Evolutionary conservation across 805 yeast species (phyloP).

Genomic region (Pachysolen tannophilus): DNA sequence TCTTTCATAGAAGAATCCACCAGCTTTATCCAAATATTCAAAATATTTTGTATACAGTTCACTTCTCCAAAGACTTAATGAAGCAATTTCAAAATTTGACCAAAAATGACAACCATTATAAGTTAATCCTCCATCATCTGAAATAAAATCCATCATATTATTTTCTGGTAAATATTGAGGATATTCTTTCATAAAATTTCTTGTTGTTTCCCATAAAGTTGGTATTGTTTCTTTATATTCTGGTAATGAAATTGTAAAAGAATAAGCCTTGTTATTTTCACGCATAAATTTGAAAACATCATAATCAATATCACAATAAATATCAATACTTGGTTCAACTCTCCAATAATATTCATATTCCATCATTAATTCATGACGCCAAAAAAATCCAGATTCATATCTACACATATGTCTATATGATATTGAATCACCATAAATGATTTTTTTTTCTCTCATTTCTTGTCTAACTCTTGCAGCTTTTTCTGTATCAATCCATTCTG

Average conservation of each 20-base stretch:
- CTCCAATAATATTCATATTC: constrained; percentile 93
- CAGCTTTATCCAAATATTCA: constrained; percentile 65
- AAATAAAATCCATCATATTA: constrained; percentile 62
- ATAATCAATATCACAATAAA: constrained; percentile 76
- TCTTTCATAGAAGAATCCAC: constrained; percentile 90
- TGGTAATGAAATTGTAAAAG: constrained; percentile 71
- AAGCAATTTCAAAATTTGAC: constrained; percentile 84
- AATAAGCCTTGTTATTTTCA: constrained; percentile 66
- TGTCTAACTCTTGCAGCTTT: constrained; percentile 52
- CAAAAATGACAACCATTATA: constrained; percentile 85
- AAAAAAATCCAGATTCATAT: constrained; percentile 85
- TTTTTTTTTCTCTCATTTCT: constrained; percentile 39
- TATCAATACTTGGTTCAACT: constrained; percentile 79
- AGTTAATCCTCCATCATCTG: constrained; percentile 59
- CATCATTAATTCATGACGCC: constrained; percentile 62
- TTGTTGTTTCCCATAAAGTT: constrained; percentile 70
- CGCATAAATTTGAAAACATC: constrained; percentile 79
- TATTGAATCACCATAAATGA: constrained; percentile 58
- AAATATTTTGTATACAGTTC: constrained; percentile 67
- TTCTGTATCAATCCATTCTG: constrained; percentile 70
- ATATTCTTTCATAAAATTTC: constrained; percentile 46
- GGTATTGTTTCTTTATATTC: constrained; percentile 69
- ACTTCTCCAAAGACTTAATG: constrained; percentile 65
- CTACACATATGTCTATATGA: constrained; percentile 90
- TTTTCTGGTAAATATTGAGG: constrained; percentile 53